Base-by-base conservation (phyloP, 306 rosid species). In the Vigna reflexopilosa region DNA sequence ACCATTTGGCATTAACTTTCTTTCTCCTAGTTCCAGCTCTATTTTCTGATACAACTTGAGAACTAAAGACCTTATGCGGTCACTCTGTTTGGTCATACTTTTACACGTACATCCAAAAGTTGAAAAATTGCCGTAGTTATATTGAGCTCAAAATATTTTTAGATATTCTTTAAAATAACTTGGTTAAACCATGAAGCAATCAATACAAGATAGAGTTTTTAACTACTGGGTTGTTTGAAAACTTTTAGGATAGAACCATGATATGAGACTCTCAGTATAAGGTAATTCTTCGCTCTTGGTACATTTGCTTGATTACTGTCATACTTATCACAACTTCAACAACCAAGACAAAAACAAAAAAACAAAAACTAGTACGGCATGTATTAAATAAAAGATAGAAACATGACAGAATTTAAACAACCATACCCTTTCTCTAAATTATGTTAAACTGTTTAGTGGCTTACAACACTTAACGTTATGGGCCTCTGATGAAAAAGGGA, bases 31-130 rank as follows among this genome's bases (percentile, higher is more conserved):
- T 44, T 50, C 73, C 52, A 44, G 42, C 38, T 34, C 42, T 55
- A 22, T 66, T 65, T 72, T 69, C 38, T 63, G 36, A 45, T 50
- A 36, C 68, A 38, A 67, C 20, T 54, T 32, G 44, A 57, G 36
- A 71, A 72, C 48, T 77, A 26, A 28, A 74, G 73, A 50, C 74
- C 56, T 74, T 40, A 62, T 51, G 70, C 73, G 32, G 34, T 52
- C 42, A 17, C 61, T 76, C 59, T 26, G n/a, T 47, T 65, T 36
- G 10, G 57, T 32, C 17, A 48, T 20, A 3, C 8, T 52, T 69
- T 56, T 64, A 56, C 58, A 45, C 47, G 50, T 24, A 67, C 50
- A 32, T 52, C 67, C 54, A 30, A 70, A 69, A 28, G 5, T 52
- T 45, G 19, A 74, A 79, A 63, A 57, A 15, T 38, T 59, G 30